Conservation (phyloP, 495 filamentous ascomycete genomes). For the Aspergillus ostianus region DNA sequence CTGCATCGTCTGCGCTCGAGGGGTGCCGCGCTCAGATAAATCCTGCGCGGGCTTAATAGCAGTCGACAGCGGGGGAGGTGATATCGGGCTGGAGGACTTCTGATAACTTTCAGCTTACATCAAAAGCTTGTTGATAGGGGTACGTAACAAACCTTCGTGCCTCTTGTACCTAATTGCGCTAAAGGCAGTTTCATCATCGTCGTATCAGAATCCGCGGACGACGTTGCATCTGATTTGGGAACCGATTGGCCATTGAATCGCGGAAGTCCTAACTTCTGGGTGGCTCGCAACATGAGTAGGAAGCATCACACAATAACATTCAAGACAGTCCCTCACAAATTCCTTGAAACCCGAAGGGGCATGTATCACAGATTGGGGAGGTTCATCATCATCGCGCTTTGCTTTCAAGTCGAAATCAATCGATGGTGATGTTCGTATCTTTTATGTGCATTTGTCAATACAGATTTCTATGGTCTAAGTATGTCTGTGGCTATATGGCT, state of each 20-base stretch:
- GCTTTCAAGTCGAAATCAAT: slow-evolving; percentile 48
- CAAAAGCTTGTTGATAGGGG: background rate
- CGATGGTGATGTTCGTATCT: slow-evolving; percentile 61
- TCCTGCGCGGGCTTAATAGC: slow-evolving; percentile 62
- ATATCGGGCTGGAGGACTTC: slow-evolving; percentile 41
- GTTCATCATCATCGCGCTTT: slow-evolving; percentile 64
- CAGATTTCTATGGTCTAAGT: background rate
- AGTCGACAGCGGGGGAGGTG: slow-evolving; percentile 69
- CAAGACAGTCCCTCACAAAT: slow-evolving; percentile 58
- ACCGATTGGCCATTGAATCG: background rate
- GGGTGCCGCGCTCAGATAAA: slow-evolving; percentile 69
- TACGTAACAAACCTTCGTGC: slow-evolving; percentile 16
- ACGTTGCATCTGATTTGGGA: slow-evolving; percentile 1
- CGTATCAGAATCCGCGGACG: slow-evolving; percentile 5
- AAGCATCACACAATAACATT: background rate
- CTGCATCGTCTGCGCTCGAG: slow-evolving; percentile 75
- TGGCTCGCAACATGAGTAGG: background rate
- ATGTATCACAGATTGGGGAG: slow-evolving; percentile 81
- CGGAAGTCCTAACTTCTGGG: background rate
- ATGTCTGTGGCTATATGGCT: background rate
- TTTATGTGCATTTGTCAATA: slow-evolving; percentile 25
- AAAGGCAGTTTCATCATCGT: background rate
- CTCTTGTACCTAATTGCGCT: slow-evolving; percentile 18
- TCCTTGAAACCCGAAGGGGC: slow-evolving; percentile 74
- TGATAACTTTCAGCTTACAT: slow-evolving; percentile 14